Conservation (phyloP, 2,329 filamentous ascomycete genomes). For the Epichloe gansuensis region DNA sequence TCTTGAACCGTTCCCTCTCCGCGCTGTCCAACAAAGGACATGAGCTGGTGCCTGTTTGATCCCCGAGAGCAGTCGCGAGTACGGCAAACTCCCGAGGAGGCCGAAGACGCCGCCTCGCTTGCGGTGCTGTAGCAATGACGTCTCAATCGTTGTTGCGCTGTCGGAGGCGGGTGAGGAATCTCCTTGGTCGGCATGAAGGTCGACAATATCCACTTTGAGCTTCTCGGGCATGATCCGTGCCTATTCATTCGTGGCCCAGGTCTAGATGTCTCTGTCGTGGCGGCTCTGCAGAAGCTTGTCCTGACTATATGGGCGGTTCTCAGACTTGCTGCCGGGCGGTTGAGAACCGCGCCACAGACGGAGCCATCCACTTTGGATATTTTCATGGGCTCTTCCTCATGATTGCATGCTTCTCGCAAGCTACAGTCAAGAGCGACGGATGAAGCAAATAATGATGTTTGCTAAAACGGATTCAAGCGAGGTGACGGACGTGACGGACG, state of each 20-base stretch:
- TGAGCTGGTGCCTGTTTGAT: slow-evolving; percentile 31
- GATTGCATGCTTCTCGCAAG: slow-evolving; percentile 15
- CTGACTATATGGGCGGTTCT: slow-evolving; percentile 11
- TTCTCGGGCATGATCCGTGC: slow-evolving; percentile 19
- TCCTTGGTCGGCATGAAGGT: slow-evolving; percentile 24
- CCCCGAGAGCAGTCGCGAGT: slow-evolving; percentile 2
- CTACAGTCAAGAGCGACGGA: neutral
- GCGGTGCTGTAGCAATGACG: slow-evolving; percentile 17
- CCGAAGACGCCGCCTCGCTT: slow-evolving; percentile 11
- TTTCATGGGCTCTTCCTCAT: slow-evolving; percentile 50
- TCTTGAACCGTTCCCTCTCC: slow-evolving; percentile 37
- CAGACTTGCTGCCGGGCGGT: slow-evolving; percentile 26
- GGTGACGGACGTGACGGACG: neutral
- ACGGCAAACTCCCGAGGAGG: neutral
- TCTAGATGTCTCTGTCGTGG: slow-evolving; percentile 8
- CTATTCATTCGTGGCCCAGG: slow-evolving; percentile 6
- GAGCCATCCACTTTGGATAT: slow-evolving; percentile 46
- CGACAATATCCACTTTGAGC: slow-evolving; percentile 28
- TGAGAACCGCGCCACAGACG: slow-evolving; percentile 44
- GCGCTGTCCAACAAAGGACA: slow-evolving; percentile 40
- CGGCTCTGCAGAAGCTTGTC: slow-evolving; percentile 16
- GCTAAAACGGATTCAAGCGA: neutral
- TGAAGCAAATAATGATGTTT: neutral
- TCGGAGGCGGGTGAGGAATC: slow-evolving; percentile 8
- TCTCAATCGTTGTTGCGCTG: slow-evolving; percentile 3